Evolutionary conservation across 768 basidiomycete genomes (phyloP), one percentile per base, ranked within the genome.

Genomic region (Dioszegia hungarica): DNA sequence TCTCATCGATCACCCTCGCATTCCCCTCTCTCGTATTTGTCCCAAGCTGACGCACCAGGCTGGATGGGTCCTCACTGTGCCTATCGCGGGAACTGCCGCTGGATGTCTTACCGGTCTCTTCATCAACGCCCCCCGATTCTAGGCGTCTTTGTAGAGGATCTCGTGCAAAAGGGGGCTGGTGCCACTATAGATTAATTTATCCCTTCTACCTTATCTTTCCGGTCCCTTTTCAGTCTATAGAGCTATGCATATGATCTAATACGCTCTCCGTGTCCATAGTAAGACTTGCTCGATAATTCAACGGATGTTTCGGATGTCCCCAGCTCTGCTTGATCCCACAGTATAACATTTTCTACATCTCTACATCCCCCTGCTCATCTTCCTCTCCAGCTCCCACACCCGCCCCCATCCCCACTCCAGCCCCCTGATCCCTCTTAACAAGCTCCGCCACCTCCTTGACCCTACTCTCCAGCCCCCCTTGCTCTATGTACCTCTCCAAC

Each of bases 41-140:
- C 3, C 3, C 27, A 25, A 29, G 25, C 28, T 33, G 12, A 17
- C 28, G 39, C n/a, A 4, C 29, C 10, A 9, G 17, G n/a, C 22
- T 46, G 73, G 75, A 41, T 75, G 69, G 70, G 46, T 75, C 31
- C 25, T 68, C 5, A 74, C 75, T 2, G 64, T 77, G 37, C 63
- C 69, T 5, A 56, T 73, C 28, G 67, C 63, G 19, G 66, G 63
- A 3, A 68, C 62, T 4, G 5, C 66, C 8, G 63, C 73, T 0
- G 76, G 74, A 0, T 72, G 70, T 43, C 55, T 75, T 17, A 44
- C 63, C 31, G 71, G 62, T 33, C 63, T 72, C 51, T 60, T 77
- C 60, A 57, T 76, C 58, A 74, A 76, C 48, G 74, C 75, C 3
- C 76, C 75, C 11, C 39, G 40, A 29, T 41, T 28, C 28, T 54